phyloP scores from a whole-genome alignment of 2,329 filamentous ascomycete genomes.

The Stagonosporopsis vannaccii region DNA sequence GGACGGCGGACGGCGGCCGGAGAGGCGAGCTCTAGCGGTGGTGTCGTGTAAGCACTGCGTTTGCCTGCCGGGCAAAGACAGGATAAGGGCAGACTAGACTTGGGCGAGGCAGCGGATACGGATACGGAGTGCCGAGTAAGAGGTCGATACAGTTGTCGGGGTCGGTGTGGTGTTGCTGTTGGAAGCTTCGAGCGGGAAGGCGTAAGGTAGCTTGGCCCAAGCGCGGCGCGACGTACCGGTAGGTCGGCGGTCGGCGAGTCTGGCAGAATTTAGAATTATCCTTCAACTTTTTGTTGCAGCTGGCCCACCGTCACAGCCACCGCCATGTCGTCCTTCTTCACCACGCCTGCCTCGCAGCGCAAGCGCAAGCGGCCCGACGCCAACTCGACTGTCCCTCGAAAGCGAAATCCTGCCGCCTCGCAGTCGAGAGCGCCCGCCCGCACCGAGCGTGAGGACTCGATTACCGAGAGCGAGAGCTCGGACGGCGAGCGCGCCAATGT shows the following conservation, averaged over 20 bases:
- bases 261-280: neutral
- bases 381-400: constrained; percentile 65
- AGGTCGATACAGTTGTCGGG: constrained; percentile 7
- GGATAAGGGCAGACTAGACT: neutral
- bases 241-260: constrained; percentile 22
- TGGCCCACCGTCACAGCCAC: neutral
- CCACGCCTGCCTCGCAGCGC: constrained; percentile 81
- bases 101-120: neutral
- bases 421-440: constrained; percentile 48
- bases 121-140: neutral
- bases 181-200: constrained; percentile 30
- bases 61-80: neutral
- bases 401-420: constrained; percentile 61
- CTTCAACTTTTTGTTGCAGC: neutral
- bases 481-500: constrained; percentile 64
- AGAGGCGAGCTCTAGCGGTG: constrained; percentile 19
- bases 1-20: constrained; percentile 13
- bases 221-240: constrained; percentile 26
- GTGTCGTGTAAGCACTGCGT: constrained; percentile 2
- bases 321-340: constrained; percentile 86
- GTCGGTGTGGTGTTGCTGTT: constrained; percentile 17
- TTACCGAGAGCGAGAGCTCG: constrained; percentile 80
- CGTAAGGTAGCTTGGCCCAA: constrained; percentile 13
- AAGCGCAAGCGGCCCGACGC: constrained; percentile 78
- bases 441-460: constrained; percentile 74